A percentile compares a stretch with the other conserved stretches of the same genome.
phyloP scores from a whole-genome alignment of 1,139 yeast genomes.

The Candida albicans region DNA sequence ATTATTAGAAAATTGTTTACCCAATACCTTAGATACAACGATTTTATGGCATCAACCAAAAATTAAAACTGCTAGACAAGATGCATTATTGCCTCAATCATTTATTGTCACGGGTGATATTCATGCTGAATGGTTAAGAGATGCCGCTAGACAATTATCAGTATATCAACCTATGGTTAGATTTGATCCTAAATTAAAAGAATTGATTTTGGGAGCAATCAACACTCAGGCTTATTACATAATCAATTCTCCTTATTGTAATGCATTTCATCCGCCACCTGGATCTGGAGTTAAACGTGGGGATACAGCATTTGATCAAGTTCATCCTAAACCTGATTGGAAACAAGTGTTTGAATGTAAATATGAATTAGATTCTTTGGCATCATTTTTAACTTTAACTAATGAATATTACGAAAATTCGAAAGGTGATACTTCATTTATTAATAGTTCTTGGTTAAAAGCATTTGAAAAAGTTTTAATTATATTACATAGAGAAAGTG shows the following conservation, averaged over 20 bases:
- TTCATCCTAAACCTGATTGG: slow-evolving; percentile 71
- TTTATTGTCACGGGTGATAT: slow-evolving; percentile 89
- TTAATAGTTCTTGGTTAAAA: slow-evolving; percentile 54
- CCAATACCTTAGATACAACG: slow-evolving; percentile 88
- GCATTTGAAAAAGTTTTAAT: slow-evolving; percentile 57
- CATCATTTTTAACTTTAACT: slow-evolving; percentile 72
- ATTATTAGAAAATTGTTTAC: slow-evolving; percentile 77
- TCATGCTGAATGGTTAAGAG: slow-evolving; percentile 89
- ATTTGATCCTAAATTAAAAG: slow-evolving; percentile 49
- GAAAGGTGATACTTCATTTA: slow-evolving; percentile 51
- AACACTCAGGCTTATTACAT: slow-evolving; percentile 72
- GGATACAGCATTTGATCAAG: slow-evolving; percentile 61
- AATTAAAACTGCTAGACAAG: slow-evolving; percentile 10
- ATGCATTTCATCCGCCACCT: slow-evolving; percentile 87
- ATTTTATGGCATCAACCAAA: slow-evolving; percentile 61
- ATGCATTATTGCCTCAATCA: slow-evolving; percentile 24
- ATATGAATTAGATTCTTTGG: slow-evolving; percentile 84
- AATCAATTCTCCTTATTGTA: slow-evolving; percentile 71
- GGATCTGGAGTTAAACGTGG: slow-evolving; percentile 54
- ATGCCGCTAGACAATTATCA: slow-evolving; percentile 79
- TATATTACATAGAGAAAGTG: slow-evolving; percentile 60
- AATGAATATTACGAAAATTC: slow-evolving; percentile 65
- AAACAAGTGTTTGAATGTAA: slow-evolving; percentile 80
- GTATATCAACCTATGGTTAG: slow-evolving; percentile 66
- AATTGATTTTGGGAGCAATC: slow-evolving; percentile 73